Evolutionary conservation across 2,329 filamentous ascomycete species (phyloP), one percentile per base, ranked within the genome.

Genomic region (Arthrobotrys megalospora): DNA sequence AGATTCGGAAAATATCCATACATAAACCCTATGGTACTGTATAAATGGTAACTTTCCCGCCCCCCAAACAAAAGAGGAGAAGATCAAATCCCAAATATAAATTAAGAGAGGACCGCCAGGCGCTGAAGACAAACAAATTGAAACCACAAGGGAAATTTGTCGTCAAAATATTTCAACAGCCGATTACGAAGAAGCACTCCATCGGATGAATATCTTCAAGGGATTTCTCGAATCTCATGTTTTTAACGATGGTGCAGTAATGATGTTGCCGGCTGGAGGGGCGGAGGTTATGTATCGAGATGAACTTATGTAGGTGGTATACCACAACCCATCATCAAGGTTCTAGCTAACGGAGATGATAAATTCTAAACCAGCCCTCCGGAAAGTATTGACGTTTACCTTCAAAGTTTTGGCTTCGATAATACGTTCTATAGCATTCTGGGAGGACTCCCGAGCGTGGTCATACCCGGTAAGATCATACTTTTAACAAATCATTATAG

Each of bases 401-500:
- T 77, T 6, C 65, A 77, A 62, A 77, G 65, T 34, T 77, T 77
- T 47, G 65, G 72, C 8, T 77, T 77, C 10, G 72, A 77, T 43
- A 65, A 77, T 64, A 77, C 65, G 7, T 76, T 76, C 21, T 77
- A 77, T 21, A 70, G 65, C 7, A 77, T 77, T 14, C 60, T 77
- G 12, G 72, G 72, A 11, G 72, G 65, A 0, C 34, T 69, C 1
- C 72, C 72, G 3, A 70, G 65, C 16, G 48, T 77, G 19, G 50
- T 77, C 41, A 19, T 77, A 11, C 65, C 65, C 7, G 55, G 72
- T 77, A 47, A 64, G 32, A 24, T 8, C 21, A 12, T 6, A 68
- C 34, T 34, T 7, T 58, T 28, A 5, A 28, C 24, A 28, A 10
- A 6, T 45, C 2, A 8, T 45, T 45, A 14, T 45, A 16, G 6